phyloP scores from a whole-genome alignment of 495 filamentous ascomycete genomes.

The Massariosphaeria phaeospora region DNA sequence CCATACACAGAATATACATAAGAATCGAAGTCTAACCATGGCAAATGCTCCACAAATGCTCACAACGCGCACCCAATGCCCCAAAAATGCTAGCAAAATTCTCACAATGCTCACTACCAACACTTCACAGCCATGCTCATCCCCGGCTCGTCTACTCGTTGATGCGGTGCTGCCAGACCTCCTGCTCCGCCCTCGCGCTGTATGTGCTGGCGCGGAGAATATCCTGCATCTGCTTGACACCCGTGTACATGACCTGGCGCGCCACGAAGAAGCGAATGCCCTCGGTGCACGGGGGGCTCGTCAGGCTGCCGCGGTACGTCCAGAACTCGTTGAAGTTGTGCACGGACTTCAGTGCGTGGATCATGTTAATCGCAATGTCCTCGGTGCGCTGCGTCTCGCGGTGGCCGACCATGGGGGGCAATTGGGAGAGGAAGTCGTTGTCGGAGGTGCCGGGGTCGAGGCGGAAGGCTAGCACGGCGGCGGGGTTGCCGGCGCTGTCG shows the following conservation, averaged over 20 bases:
- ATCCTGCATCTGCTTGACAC: slow-evolving; percentile 17
- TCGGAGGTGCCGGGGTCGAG: slow-evolving; percentile 34
- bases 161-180: slow-evolving; percentile 23
- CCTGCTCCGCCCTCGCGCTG: slow-evolving; percentile 18
- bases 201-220: slow-evolving; percentile 21
- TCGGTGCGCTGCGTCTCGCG: slow-evolving; percentile 6
- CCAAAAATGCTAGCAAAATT: no score
- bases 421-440: slow-evolving; percentile 34
- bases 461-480: slow-evolving; percentile 35
- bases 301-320: slow-evolving; percentile 35
- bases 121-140: no score
- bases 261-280: slow-evolving; percentile 21
- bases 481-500: slow-evolving; percentile 26
- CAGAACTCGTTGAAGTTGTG: slow-evolving; percentile 33
- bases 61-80: no score
- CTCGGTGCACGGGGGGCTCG: slow-evolving; percentile 24
- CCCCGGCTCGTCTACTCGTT: no score
- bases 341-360: slow-evolving; percentile 28
- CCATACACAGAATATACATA: no score
- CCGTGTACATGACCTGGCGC: slow-evolving; percentile 4
- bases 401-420: slow-evolving; percentile 27
- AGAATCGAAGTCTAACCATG: no score
- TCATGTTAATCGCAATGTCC: slow-evolving; percentile 18
- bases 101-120: no score
- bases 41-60: no score